Evolutionary conservation across 2,329 filamentous ascomycete genomes (phyloP).

Genomic region (Ceratocystiopsis brevicomis): DNA sequence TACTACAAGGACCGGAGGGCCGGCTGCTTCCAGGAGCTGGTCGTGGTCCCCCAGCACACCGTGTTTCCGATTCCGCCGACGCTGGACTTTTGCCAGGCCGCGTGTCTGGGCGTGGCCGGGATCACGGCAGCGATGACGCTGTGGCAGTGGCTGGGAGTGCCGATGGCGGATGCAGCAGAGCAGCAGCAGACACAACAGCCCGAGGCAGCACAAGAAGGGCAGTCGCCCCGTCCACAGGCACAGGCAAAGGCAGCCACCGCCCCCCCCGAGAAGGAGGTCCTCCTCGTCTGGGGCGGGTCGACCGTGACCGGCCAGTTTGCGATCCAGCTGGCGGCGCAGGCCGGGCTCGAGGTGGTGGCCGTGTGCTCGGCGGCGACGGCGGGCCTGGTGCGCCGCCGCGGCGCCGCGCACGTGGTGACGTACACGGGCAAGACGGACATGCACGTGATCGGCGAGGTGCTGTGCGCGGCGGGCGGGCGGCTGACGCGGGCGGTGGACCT

Average conservation of each 20-base stretch:
- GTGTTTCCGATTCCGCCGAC: slow-evolving; percentile 19
- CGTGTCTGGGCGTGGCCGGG: slow-evolving; percentile 21
- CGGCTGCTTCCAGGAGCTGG: slow-evolving; percentile 23
- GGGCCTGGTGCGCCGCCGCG: slow-evolving; percentile 13
- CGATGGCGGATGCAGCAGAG: slow-evolving; percentile 3
- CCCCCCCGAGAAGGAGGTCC: slow-evolving; percentile 6
- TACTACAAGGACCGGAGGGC: slow-evolving; percentile 23
- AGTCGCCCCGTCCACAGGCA: too few species aligned
- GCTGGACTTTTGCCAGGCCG: slow-evolving; percentile 16
- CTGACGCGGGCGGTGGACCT: slow-evolving; percentile 20
- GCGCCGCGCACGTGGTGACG: slow-evolving; percentile 16
- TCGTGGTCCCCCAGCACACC: slow-evolving; percentile 22
- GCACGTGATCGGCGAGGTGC: slow-evolving; percentile 17
- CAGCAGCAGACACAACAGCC: slow-evolving; percentile 1
- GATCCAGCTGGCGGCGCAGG: slow-evolving; percentile 18
- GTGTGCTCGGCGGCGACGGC: slow-evolving; percentile 16
- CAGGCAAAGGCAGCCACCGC: too few species aligned
- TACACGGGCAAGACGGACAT: slow-evolving; percentile 16
- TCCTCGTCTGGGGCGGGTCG: slow-evolving; percentile 23
- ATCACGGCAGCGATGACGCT: slow-evolving; percentile 23
- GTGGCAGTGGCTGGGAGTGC: slow-evolving; percentile 21
- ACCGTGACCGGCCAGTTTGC: slow-evolving; percentile 23
- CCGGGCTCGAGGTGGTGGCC: slow-evolving; percentile 18
- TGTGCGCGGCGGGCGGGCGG: slow-evolving; percentile 9
- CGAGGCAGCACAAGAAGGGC: too few species aligned